Evolutionary conservation across 2,329 filamentous ascomycete genomes (phyloP), one percentile per base, ranked within the genome.

Genomic region (Pseudomassariella vexata): DNA sequence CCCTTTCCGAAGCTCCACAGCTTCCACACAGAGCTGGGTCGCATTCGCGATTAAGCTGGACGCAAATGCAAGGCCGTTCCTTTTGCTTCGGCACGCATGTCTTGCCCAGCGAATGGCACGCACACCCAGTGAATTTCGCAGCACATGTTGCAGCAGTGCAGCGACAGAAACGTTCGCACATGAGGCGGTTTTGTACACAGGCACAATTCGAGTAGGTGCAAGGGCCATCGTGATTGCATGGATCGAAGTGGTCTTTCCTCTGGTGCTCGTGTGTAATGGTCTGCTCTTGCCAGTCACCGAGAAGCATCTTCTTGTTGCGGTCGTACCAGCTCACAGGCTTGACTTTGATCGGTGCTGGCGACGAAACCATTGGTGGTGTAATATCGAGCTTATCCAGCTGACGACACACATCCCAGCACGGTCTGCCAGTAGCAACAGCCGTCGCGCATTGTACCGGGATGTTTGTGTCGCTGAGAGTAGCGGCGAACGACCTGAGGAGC

Each of bases 31-130:
- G 65, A 37, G 82, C 76, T 2, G 85, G 78, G 46, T 92, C 86
- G 49, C 86, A 94, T 58, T 94, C 86, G 23, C 86, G 73, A 44
- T 85, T 82, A 32, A 86, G 66, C 46, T 73, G 68, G 14, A 78
- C 66, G 47, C 86, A 94, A 10, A 82, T 79, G 50, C 86, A 92
- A 4, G 70, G 68, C 38, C 61, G 58, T 35, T 76, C 73, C 39
- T 70, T 72, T 43, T 79, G 65, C 25, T 70, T 73, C 9, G 67
- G 54, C 5, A 67, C 43, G 40, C 79, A 83, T 1, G 67, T 68
- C 50, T 74, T 73, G 33, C 82, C 83, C 6, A 61, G 60, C 1
- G 62, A 60, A 30, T 76, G 64, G 47, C 85, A 90, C 3, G 67
- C 68, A 49, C 79, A 83, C 2, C 79, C 79, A 1, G 75, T 81